Percentiles rank a stretch among this genome's conserved stretches.
These are phyloP conservation scores for Haplosporangium gracile DNA, from an alignment of 192 early-diverging fungal genomes.

Conservation along the genomic window DNA sequence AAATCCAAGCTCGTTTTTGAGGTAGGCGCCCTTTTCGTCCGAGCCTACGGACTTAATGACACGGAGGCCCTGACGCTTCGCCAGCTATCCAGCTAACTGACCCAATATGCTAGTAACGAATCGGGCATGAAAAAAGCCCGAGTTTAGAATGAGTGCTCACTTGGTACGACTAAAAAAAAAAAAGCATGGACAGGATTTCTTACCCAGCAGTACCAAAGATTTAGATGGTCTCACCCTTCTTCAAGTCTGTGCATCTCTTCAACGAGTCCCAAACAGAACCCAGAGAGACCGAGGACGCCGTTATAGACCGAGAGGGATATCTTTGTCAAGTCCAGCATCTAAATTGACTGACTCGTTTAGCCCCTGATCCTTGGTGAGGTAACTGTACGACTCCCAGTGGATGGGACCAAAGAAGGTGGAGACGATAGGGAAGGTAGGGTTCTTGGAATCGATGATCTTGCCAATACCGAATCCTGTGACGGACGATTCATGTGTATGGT, in stretches of 20 bases:
- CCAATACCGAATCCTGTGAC: conserved; percentile 73
- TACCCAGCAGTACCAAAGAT: conserved; percentile 78
- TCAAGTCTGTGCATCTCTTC: conserved; percentile 74
- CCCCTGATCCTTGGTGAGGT: conserved; percentile 48
- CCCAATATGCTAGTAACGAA: conserved; percentile 65
- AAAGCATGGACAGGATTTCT: not conserved
- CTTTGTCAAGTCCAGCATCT: conserved; percentile 75
- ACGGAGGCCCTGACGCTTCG: conserved; percentile 78
- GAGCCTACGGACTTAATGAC: conserved; percentile 89
- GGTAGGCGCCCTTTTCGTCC: conserved; percentile 85
- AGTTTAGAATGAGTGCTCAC: too few species aligned
- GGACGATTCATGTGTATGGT: conserved; percentile 56
- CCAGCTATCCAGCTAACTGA: conserved; percentile 82
- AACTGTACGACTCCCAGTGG: conserved; percentile 63
- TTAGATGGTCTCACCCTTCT: conserved; percentile 86
- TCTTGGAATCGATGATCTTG: conserved; percentile 76
- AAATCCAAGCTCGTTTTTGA: conserved; percentile 77
- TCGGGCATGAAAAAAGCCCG: not conserved
- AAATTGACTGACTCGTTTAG: conserved; percentile 69
- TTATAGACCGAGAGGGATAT: conserved; percentile 26
- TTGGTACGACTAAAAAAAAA: too few species aligned
- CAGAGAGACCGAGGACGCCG: conserved; percentile 31
- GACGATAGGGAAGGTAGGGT: conserved; percentile 67
- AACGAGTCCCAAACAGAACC: conserved; percentile 60
- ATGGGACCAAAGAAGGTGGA: conserved; percentile 66